Percentiles rank a stretch among this genome's conserved stretches.
phyloP scores from a whole-genome alignment of 2,329 filamentous ascomycete species.

The Neurospora sp. region DNA sequence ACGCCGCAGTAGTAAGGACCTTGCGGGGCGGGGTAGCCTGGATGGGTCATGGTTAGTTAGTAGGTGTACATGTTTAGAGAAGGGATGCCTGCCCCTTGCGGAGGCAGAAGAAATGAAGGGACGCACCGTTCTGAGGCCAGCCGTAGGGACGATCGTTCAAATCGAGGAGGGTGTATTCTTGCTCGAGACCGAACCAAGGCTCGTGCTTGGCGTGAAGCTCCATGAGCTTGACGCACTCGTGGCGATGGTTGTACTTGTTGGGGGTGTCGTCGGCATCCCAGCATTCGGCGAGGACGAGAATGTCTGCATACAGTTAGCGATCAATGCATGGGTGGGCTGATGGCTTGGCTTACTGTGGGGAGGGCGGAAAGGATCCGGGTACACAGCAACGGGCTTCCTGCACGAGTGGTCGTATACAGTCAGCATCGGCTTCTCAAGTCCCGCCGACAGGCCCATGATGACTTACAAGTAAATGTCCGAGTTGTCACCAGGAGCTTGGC shows the following conservation, averaged over 20 bases:
- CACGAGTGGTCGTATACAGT: too few relatives aligned
- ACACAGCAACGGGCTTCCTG: not conserved
- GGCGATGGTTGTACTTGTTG: conserved; percentile 96
- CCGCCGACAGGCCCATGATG: not conserved
- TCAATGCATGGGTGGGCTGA: too few relatives aligned
- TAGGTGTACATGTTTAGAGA: too few relatives aligned
- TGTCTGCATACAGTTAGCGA: conserved; percentile 27
- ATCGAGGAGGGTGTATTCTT: conserved; percentile 91
- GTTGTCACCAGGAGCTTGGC: conserved; percentile 88
- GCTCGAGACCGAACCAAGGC: conserved; percentile 87
- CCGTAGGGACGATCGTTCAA: conserved; percentile 78
- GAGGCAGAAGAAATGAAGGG: too few relatives aligned
- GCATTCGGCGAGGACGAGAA: conserved; percentile 68
- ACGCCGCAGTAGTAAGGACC: conserved; percentile 97
- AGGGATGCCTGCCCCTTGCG: too few relatives aligned
- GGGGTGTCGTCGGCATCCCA: conserved; percentile 70
- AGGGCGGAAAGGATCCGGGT: conserved; percentile 53
- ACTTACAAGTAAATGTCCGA: conserved; percentile 87
- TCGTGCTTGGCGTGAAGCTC: conserved; percentile 68
- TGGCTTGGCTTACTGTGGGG: conserved; percentile 6
- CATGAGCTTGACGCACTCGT: conserved; percentile 83
- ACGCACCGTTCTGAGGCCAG: conserved; percentile 55
- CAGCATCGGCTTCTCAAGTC: too few relatives aligned
- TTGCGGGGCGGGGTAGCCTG: conserved; percentile 44
- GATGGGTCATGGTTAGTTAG: not conserved